Evolutionary conservation across 2,329 filamentous ascomycete genomes (phyloP).

Genomic region (Orbilia oligospora): DNA sequence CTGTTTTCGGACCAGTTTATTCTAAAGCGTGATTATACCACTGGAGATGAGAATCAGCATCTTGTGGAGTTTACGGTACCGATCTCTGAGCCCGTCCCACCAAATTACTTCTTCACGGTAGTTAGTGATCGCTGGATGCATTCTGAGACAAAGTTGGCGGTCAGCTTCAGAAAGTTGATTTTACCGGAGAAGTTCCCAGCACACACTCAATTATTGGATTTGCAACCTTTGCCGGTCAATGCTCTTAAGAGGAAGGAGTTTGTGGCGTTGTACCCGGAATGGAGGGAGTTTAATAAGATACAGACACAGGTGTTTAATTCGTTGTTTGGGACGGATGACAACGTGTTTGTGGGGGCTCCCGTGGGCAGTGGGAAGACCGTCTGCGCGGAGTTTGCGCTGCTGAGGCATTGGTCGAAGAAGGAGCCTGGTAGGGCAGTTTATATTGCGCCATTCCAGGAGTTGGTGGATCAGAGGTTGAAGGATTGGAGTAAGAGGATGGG

Average conservation of each 20-base stretch:
- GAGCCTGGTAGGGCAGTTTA: slow-evolving; percentile 87
- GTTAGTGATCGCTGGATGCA: slow-evolving; percentile 99
- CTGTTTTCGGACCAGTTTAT: slow-evolving; percentile 95
- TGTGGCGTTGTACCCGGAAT: slow-evolving; percentile 82
- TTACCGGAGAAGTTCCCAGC: slow-evolving; percentile 95
- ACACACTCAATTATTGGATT: slow-evolving; percentile 89
- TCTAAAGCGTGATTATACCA: slow-evolving; percentile 88
- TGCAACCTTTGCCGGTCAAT: slow-evolving; percentile 90
- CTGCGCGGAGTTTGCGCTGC: slow-evolving; percentile 92
- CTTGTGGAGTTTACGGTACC: slow-evolving; percentile 96
- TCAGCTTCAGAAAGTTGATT: slow-evolving; percentile 95
- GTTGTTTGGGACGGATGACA: slow-evolving; percentile 89
- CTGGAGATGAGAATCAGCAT: slow-evolving; percentile 89
- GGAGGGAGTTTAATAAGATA: slow-evolving; percentile 94
- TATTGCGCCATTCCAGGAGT: slow-evolving; percentile 92
- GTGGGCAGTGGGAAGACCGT: slow-evolving; percentile 97
- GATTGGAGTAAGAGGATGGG: slow-evolving; percentile 90
- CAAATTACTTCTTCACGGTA: slow-evolving; percentile 97
- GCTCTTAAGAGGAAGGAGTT: slow-evolving; percentile 90
- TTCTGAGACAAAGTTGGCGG: slow-evolving; percentile 90
- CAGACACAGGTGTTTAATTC: slow-evolving; percentile 98
- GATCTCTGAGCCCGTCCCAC: slow-evolving; percentile 97
- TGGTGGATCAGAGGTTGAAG: slow-evolving; percentile 83
- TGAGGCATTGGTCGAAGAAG: slow-evolving; percentile 85
- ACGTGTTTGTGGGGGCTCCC: slow-evolving; percentile 91